These are phyloP conservation scores for Vitis labrusca DNA, from an alignment of 164 flowering plant species.

Conservation along the genomic window DNA sequence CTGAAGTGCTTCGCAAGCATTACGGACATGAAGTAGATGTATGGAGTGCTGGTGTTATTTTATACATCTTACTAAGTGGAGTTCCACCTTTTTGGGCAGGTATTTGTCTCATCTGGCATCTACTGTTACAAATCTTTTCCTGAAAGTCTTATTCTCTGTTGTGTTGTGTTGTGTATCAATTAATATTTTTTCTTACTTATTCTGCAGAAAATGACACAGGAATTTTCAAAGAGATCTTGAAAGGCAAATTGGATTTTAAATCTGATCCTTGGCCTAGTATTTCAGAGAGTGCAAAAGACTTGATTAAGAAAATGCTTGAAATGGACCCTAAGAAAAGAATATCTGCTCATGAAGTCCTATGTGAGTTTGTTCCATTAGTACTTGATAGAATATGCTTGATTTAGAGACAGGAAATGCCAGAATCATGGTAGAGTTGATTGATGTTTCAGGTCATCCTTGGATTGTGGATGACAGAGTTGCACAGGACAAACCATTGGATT, in stretches of 20 bases:
- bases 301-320: conserved; percentile 72
- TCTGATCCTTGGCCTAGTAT: conserved; percentile 93
- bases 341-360: conserved; percentile 80
- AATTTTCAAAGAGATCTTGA: conserved; percentile 42
- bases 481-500: conserved; percentile 81
- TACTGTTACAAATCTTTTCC: conserved; percentile 1
- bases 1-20: conserved; percentile 68
- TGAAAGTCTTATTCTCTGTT: conserved; percentile 3
- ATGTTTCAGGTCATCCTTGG: conserved; percentile 81
- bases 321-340: conserved; percentile 69
- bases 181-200: neutral
- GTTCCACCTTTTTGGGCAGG: conserved; percentile 94
- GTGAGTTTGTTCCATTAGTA: conserved; percentile 46
- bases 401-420: too few species aligned
- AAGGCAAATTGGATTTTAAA: conserved; percentile 72
- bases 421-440: neutral
- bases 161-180: neutral
- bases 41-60: conserved; percentile 89
- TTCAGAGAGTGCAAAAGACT: conserved; percentile 85
- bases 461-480: conserved; percentile 83
- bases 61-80: conserved; percentile 73
- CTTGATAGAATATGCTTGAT: neutral
- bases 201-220: conserved; percentile 79
- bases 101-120: conserved; percentile 11
- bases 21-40: conserved; percentile 78